These are phyloP conservation scores for Apiotrichum laibachii DNA, from an alignment of 1,284 basidiomycete genomes.

Conservation along the genomic window DNA sequence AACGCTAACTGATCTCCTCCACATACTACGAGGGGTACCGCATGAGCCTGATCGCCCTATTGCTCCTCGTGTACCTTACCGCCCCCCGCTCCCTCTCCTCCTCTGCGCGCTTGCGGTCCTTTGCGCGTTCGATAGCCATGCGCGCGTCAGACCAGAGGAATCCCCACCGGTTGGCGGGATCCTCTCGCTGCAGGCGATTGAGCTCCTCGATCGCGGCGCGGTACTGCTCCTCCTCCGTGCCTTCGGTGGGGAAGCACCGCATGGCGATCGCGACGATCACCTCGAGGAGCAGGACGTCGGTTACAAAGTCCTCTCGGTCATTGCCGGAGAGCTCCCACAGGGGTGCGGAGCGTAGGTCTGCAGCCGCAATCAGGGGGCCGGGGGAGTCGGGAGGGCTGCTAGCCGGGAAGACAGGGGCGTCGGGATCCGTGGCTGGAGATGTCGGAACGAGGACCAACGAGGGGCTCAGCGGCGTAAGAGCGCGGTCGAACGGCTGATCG, in stretches of 20 bases:
- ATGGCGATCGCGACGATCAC: slow-evolving; percentile 21
- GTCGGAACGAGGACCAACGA: too few relatives aligned
- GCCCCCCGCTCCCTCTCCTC: too few relatives aligned
- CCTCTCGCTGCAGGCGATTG: background rate
- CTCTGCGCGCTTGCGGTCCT: background rate
- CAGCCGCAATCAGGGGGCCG: background rate
- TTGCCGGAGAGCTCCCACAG: slow-evolving; percentile 18
- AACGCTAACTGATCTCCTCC: too few relatives aligned
- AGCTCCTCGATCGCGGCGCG: background rate
- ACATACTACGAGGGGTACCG: too few relatives aligned
- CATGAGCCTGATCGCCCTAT: too few relatives aligned
- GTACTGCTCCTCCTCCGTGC: background rate
- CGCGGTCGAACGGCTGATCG: too few relatives aligned
- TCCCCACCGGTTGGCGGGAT: background rate
- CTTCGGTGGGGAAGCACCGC: background rate
- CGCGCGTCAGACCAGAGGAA: background rate
- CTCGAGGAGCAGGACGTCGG: slow-evolving; percentile 32
- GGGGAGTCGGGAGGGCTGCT: too few relatives aligned
- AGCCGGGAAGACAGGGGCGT: too few relatives aligned
- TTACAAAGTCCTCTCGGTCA: slow-evolving; percentile 17
- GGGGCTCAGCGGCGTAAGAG: too few relatives aligned
- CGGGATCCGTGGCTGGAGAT: too few relatives aligned
- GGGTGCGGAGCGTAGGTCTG: slow-evolving; percentile 1
- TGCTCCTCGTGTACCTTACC: background rate
- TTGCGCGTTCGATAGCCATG: background rate